Evolutionary conservation across 306 rosid genomes (phyloP).

Genomic region (Pueraria montana): DNA sequence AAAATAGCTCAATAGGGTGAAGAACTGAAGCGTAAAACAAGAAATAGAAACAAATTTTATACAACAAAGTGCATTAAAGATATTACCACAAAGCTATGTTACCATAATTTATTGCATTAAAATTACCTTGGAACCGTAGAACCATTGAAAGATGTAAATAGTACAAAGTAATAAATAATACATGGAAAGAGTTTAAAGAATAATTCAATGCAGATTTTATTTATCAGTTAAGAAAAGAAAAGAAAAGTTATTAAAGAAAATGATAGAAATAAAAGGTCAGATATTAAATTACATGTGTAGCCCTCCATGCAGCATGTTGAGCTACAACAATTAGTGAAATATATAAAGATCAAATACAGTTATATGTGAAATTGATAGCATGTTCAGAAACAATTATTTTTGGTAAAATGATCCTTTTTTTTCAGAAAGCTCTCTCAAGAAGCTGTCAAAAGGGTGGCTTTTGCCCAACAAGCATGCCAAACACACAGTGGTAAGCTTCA

Average conservation of each 20-base stretch:
- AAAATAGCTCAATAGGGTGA: constrained; percentile 41
- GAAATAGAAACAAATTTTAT: constrained; percentile 22
- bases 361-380: neutral
- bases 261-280: constrained; percentile 11
- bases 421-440: neutral
- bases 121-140: constrained; percentile 8
- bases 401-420: neutral
- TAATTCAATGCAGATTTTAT: neutral
- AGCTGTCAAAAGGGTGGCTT: neutral
- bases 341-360: constrained; percentile 22
- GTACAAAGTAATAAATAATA: constrained; percentile 17
- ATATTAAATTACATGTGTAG: constrained; percentile 6
- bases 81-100: constrained; percentile 21
- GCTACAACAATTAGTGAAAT: constrained; percentile 26
- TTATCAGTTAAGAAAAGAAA: neutral
- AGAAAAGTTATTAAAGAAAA: constrained; percentile 9
- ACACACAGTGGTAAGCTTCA: constrained; percentile 1
- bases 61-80: neutral
- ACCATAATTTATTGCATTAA: constrained; percentile 26
- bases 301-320: constrained; percentile 26
- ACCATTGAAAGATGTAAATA: constrained; percentile 31
- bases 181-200: constrained; percentile 12
- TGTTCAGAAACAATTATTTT: neutral
- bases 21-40: constrained; percentile 14
- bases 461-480: neutral